Conservation (phyloP, 176 grass and related monocot species). For the Panicum miliaceum region DNA sequence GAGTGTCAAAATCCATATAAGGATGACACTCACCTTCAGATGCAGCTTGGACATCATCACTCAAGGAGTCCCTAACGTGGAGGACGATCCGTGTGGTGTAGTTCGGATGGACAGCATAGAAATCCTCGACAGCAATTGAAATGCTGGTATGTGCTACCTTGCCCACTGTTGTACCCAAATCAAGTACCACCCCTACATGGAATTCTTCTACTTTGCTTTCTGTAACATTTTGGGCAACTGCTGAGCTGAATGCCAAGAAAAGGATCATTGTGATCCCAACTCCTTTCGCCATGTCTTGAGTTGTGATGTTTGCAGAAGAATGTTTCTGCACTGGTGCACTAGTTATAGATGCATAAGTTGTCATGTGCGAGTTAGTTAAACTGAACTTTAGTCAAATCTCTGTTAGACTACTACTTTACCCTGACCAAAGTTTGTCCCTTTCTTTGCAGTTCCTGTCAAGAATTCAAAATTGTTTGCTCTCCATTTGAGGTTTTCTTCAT, state of each 20-base stretch:
- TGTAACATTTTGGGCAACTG: background rate
- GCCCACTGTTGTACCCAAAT: conserved; percentile 35
- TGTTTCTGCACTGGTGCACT: background rate
- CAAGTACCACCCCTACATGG: conserved; percentile 62
- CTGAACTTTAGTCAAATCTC: background rate
- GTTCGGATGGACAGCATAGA: conserved; percentile 41
- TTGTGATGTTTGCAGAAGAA: conserved; percentile 5
- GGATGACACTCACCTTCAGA: conserved; percentile 38
- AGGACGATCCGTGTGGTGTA: conserved; percentile 43
- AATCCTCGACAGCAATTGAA: conserved; percentile 65
- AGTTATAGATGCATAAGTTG: background rate
- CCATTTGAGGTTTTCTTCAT: background rate
- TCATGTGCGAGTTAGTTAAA: background rate
- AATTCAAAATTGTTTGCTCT: background rate
- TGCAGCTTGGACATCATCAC: conserved; percentile 51
- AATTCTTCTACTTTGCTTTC: conserved; percentile 28
- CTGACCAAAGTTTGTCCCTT: background rate
- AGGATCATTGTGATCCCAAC: conserved; percentile 23
- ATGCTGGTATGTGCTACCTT: conserved; percentile 57
- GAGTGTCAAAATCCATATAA: background rate
- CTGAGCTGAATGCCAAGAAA: conserved; percentile 8
- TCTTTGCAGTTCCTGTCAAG: background rate
- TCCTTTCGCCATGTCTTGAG: background rate
- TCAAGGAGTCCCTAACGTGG: conserved; percentile 46
- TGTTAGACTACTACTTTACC: background rate